Evolutionary conservation across 2,329 filamentous ascomycete genomes (phyloP).

Genomic region (Cylindrodendrum hubeiense): DNA sequence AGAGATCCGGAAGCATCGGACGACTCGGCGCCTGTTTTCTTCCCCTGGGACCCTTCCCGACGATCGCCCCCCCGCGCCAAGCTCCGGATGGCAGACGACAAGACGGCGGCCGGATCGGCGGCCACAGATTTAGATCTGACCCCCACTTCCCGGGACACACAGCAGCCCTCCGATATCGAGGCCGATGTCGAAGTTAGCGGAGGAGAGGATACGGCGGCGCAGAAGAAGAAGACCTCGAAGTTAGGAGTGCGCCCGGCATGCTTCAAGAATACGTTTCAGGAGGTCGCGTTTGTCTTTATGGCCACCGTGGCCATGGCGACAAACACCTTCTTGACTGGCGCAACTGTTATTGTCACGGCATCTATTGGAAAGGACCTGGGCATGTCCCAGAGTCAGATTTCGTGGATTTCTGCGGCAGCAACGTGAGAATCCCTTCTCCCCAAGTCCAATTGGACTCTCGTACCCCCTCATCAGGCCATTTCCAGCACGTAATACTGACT

Average conservation of each 20-base stretch:
- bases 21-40: neutral
- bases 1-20: neutral
- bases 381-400: constrained; percentile 75
- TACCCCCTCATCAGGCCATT: neutral
- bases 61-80: neutral
- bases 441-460: neutral
- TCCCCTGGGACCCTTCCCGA: neutral
- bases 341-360: constrained; percentile 71
- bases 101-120: constrained; percentile 19
- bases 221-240: constrained; percentile 25
- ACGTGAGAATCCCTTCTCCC: constrained; percentile 47
- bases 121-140: constrained; percentile 7
- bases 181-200: constrained; percentile 23
- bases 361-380: constrained; percentile 69
- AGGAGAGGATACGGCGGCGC: constrained; percentile 17
- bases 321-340: constrained; percentile 69
- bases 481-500: neutral
- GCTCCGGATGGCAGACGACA: constrained; percentile 4
- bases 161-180: neutral
- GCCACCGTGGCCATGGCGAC: constrained; percentile 77
- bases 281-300: constrained; percentile 74
- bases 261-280: constrained; percentile 72
- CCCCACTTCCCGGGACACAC: constrained; percentile 32
- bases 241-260: constrained; percentile 63
- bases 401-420: constrained; percentile 75